Conservation (phyloP, 345 rosid species). For the Lenwebbia sp. region DNA sequence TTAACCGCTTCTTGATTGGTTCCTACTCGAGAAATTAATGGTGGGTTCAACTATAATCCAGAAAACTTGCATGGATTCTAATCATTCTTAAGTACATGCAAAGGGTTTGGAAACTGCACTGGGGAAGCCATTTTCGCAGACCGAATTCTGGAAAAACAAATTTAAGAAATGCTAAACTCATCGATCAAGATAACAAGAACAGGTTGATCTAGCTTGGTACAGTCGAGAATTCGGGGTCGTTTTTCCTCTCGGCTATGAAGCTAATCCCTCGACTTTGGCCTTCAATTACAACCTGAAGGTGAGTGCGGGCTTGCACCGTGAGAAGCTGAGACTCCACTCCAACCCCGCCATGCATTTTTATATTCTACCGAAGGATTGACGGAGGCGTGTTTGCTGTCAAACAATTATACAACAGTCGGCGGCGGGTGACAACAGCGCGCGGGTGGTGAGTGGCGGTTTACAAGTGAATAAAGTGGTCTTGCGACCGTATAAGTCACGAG, state of each 20-base stretch:
- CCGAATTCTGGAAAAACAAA: background rate
- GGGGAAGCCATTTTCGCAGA: background rate
- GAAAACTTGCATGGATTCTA: background rate
- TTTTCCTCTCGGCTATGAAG: background rate
- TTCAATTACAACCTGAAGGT: background rate
- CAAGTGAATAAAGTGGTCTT: too few species aligned
- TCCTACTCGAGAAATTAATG: background rate
- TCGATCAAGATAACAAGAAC: background rate
- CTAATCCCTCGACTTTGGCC: background rate
- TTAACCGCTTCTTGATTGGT: background rate
- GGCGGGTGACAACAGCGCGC: too few species aligned
- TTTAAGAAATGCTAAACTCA: background rate
- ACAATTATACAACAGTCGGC: background rate
- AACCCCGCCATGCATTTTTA: background rate
- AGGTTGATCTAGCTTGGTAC: background rate
- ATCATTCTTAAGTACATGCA: background rate
- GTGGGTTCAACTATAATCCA: background rate
- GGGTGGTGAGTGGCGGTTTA: too few species aligned
- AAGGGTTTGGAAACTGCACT: background rate
- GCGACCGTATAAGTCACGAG: too few species aligned
- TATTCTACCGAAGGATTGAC: background rate
- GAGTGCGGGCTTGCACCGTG: background rate
- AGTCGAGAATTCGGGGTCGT: background rate
- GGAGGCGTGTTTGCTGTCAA: background rate
- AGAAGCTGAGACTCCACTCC: background rate